Percentiles rank a stretch among this genome's conserved stretches.
Evolutionary conservation across 2,329 filamentous ascomycete genomes (phyloP).

Genomic region (Chalaropsis thielavioides): DNA sequence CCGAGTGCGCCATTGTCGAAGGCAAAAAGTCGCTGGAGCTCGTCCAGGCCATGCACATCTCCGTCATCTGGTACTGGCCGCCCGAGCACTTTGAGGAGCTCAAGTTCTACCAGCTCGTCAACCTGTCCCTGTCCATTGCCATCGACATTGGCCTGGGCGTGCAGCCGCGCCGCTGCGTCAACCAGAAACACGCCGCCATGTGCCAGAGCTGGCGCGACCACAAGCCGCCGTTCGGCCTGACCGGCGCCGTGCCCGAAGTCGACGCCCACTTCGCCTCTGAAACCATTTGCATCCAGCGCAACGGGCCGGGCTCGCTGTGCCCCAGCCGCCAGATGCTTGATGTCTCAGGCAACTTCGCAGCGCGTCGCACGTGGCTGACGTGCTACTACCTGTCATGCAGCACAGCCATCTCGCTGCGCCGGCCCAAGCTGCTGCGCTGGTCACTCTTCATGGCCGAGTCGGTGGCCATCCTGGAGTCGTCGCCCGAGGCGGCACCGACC

Average conservation of each 20-base stretch:
- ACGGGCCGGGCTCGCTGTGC: conserved; percentile 16
- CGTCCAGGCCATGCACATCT: conserved; percentile 61
- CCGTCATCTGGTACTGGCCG: conserved; percentile 73
- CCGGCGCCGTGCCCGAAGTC: background rate
- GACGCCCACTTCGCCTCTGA: background rate
- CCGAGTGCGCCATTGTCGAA: conserved; percentile 57
- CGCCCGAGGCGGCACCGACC: conserved; percentile 39
- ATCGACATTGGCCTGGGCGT: conserved; percentile 68
- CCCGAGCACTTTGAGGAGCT: conserved; percentile 73
- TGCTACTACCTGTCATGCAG: conserved; percentile 46
- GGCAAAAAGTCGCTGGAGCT: conserved; percentile 74
- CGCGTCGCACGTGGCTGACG: conserved; percentile 43
- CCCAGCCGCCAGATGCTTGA: conserved; percentile 19
- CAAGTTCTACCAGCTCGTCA: conserved; percentile 78
- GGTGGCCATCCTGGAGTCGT: conserved; percentile 39
- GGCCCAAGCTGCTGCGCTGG: conserved; percentile 46
- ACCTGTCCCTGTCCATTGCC: conserved; percentile 67
- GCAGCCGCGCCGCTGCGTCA: conserved; percentile 21
- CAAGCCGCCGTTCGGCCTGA: background rate
- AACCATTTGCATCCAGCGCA: background rate
- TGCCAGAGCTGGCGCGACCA: background rate
- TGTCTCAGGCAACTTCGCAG: conserved; percentile 20
- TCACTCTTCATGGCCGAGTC: conserved; percentile 47
- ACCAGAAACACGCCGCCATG: background rate
- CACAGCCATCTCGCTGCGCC: conserved; percentile 45